Evolutionary conservation across 2,329 filamentous ascomycete genomes (phyloP), one percentile per base, ranked within the genome.

Genomic region (Aspergillus cejpii): DNA sequence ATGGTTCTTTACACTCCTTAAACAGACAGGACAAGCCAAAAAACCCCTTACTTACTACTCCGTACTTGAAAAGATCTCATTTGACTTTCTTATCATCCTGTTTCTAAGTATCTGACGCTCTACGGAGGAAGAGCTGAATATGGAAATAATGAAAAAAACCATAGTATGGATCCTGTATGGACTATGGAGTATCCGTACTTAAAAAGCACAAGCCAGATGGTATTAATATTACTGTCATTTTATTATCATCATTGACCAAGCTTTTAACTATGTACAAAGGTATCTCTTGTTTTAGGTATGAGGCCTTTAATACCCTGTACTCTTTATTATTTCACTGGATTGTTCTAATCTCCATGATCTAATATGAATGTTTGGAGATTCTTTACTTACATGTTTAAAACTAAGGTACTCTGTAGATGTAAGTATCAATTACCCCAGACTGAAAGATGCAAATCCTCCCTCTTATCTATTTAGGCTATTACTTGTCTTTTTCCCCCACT

Each of bases 281-380:
- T 37, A 14, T 39, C 19, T 14, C 14, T 24, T 24, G 20, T 29
- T 37, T 19, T 36, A n/a, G n/a, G n/a, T n/a, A n/a, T n/a, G n/a
- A n/a, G n/a, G n/a, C n/a, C n/a, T n/a, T n/a, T n/a, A n/a, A n/a
- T n/a, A n/a, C n/a, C n/a, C n/a, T n/a, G n/a, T n/a, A n/a, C n/a
- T n/a, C n/a, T n/a, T n/a, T n/a, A n/a, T n/a, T n/a, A n/a, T n/a
- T n/a, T n/a, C n/a, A n/a, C n/a, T n/a, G n/a, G n/a, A n/a, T n/a
- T n/a, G n/a, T n/a, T n/a, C n/a, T n/a, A n/a, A n/a, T n/a, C n/a
- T 49, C 37, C 46, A 55, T 51, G 11, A 34, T n/a, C 17, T 6
- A 43, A 39, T 26, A 14, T 21, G 6, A 50, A 54, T 56, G 53
- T 52, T 55, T 40, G 54, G 53, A 57, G 51, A 38, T 50, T 49